These are phyloP conservation scores for Poteriospumella lacustris DNA, from an alignment of 108 stramenopile species.

Conservation along the genomic window DNA sequence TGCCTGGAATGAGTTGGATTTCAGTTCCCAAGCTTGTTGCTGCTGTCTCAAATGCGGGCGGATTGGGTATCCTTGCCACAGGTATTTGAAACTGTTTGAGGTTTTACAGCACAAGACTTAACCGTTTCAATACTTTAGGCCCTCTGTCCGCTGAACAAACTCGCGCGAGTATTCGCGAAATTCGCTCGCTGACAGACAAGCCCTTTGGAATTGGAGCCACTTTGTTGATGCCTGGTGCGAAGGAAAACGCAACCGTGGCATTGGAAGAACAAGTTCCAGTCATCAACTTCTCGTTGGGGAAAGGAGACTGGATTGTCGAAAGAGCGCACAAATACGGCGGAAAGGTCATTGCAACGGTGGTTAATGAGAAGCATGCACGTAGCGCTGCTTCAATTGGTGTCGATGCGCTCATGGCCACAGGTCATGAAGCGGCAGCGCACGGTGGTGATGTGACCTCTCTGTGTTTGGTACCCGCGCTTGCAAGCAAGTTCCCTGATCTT, in stretches of 20 bases:
- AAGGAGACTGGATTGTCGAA: slow-evolving; percentile 72
- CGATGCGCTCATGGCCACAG: slow-evolving; percentile 76
- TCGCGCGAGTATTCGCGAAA: slow-evolving; percentile 56
- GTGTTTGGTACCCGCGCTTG: slow-evolving; percentile 64
- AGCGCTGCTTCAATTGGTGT: slow-evolving; percentile 63
- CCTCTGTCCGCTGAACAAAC: slow-evolving; percentile 68
- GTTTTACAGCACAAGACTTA: too few species aligned
- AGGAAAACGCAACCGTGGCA: slow-evolving; percentile 72
- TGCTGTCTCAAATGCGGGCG: slow-evolving; percentile 78
- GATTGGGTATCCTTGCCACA: slow-evolving; percentile 69
- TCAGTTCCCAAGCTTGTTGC: slow-evolving; percentile 68
- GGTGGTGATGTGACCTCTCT: slow-evolving; percentile 75
- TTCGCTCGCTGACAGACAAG: slow-evolving; percentile 60
- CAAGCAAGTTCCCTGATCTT: slow-evolving; percentile 61
- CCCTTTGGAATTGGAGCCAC: slow-evolving; percentile 70
- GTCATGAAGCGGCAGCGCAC: slow-evolving; percentile 84
- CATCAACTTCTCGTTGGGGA: slow-evolving; percentile 75
- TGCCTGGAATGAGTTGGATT: slow-evolving; percentile 79
- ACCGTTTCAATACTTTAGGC: too few species aligned
- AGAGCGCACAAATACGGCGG: slow-evolving; percentile 67
- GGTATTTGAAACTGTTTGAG: too few species aligned
- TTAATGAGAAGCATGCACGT: slow-evolving; percentile 67
- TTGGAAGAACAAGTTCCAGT: slow-evolving; percentile 74
- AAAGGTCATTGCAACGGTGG: slow-evolving; percentile 69
- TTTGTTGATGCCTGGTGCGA: slow-evolving; percentile 74